Base-by-base conservation (phyloP, 495 filamentous ascomycete genomes). In the Neurospora hispaniola region DNA sequence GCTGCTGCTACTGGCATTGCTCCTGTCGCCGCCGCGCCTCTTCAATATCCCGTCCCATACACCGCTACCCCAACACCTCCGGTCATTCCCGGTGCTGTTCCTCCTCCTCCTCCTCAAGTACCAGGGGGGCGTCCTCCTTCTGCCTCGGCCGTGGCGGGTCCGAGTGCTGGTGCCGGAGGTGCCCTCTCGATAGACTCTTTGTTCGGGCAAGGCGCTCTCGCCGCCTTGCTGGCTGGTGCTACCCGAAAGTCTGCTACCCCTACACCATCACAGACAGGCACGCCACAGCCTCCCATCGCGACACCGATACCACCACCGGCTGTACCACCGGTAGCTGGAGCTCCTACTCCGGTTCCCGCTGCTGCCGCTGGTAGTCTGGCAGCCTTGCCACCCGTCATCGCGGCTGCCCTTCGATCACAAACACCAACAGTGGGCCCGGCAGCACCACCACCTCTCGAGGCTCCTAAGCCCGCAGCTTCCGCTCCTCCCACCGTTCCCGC, bases 191-290 rank as follows among this genome's bases (percentile, higher is more conserved):
- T 89, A 75, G 85, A 85, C 77, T 81, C 83, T 40, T 74, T 89
- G 69, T 81, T 88, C 48, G 87, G 86, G 43, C 79, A 86, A 73
- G 86, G 85, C 73, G 82, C 86, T 73, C 77, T 89, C 66, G 86
- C 86, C 74, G 75, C 85, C 43, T 75, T 87, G 68, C 80, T 86
- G 75, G 71, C 78, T 16, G 76, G 70, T 23, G 42, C 48, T 38
- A 81, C 82, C 75, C 79, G 79, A 72, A 83, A 84, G 74, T 81
- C 84, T 74, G 78, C 81, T 72, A 85, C 85, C 48, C 78, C 84
- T 73, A 75, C 81, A 70, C 79, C 84, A 70, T 40, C 85, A 69
- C 79, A 82, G 59, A 79, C 82, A 38, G 75, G 80, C 59, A 79
- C 83, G 72, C 71, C 80, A 66, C 77, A 82, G 72, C 76, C 82